Evolutionary conservation across 192 early-diverging fungal genomes (phyloP).

Genomic region (Umbelopsis vinacea): DNA sequence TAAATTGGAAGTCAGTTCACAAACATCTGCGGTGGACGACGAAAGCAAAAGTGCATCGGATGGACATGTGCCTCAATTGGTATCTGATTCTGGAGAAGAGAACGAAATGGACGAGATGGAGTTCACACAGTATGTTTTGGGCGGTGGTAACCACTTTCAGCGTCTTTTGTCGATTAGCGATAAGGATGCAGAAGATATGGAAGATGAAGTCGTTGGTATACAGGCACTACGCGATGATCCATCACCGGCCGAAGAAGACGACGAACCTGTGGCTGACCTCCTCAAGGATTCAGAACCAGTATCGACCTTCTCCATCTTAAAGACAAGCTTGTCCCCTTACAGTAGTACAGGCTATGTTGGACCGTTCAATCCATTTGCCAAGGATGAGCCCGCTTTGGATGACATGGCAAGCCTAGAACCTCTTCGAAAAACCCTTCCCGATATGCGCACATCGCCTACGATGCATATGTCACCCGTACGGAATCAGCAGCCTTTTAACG

Average conservation of each 20-base stretch:
- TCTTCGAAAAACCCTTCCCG: neutral
- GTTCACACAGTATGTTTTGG: conserved; percentile 6
- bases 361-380: neutral
- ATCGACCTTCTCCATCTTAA: neutral
- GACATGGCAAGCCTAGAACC: neutral
- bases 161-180: neutral
- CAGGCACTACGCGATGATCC: neutral
- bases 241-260: neutral
- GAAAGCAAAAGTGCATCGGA: neutral
- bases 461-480: neutral
- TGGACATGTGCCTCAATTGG: conserved; percentile 1
- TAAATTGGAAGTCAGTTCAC: neutral
- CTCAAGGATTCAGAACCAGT: neutral
- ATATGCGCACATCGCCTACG: neutral
- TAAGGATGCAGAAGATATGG: neutral
- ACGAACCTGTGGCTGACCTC: neutral
- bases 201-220: conserved; percentile 14
- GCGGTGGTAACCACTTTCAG: neutral
- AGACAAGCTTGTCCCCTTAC: conserved; percentile 1
- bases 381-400: neutral
- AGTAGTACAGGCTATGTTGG: conserved; percentile 4
- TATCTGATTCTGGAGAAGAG: conserved; percentile 12
- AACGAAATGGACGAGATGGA: neutral
- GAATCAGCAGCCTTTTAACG: neutral
- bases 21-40: neutral